Base-by-base conservation (phyloP, 1,139 yeast species). In the Saccharomyces hybrid region DNA sequence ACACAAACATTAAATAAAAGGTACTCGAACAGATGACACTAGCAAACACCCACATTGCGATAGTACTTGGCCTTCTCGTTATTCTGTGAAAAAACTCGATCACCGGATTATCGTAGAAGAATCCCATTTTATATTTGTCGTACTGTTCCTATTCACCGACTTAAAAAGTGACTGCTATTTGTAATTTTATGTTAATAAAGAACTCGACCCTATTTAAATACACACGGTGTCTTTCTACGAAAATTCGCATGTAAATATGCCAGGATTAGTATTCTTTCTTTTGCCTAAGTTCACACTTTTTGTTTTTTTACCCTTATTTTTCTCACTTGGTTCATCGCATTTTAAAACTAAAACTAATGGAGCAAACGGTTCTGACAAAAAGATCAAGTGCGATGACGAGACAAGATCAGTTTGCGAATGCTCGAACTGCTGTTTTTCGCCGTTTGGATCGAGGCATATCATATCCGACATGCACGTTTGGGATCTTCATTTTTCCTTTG, bases 1-100 rank as follows among this genome's bases (percentile, higher is more conserved):
- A 54, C 20, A 52, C 47, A 5, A 59, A 41, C n/a, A 64, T 53
- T 54, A 63, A 49, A 52, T 63, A 65, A 6, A 63, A 25, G 5
- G 69, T 61, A 53, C 69, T 63, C 2, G 62, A 53, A 3, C 65
- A 61, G 14, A 67, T 58, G 8, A 67, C 53, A 11, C 69, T 69
- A 1, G 69, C 66, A 54, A 67, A 67, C 13, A 65, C 52, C 70
- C 71, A 67, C 70, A 67, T 66, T 38, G 65, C 50, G n/a, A 64
- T 52, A 42, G 65, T 60, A 34, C 63, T 57, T 25, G 71, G 71
- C 32, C 55, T 59, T 46, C 65, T 61, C 3, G 52, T 49, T 2
- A 63, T 38, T 48, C 60, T 60, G 47, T 65, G 66, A 47, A 57
- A 59, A 49, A 60, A 61, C 49, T 63, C 67, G 50, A 67, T 59